phyloP scores from a whole-genome alignment of 108 stramenopile genomes.

The Pseudonitzschia multiseries region DNA sequence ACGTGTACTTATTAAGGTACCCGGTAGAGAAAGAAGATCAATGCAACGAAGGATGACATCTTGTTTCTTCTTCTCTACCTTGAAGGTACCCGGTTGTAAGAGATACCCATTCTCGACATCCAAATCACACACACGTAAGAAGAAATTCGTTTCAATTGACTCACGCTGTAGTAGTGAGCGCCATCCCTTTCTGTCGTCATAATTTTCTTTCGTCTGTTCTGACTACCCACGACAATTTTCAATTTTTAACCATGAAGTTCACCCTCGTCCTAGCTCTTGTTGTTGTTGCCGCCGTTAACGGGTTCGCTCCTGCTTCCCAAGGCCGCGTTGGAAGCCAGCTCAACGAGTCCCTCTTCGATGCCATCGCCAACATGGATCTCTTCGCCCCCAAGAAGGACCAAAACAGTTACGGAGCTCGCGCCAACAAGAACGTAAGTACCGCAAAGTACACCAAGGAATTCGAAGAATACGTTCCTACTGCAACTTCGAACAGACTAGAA shows the following conservation, averaged over 20 bases:
- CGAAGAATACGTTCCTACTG: background rate
- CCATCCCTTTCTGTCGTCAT: constrained; percentile 5
- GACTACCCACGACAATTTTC: background rate
- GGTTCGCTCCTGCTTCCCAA: constrained; percentile 31
- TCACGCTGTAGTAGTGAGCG: too few species aligned
- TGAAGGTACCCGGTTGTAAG: background rate
- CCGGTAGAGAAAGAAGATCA: background rate
- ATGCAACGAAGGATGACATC: background rate
- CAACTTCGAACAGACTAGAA: background rate
- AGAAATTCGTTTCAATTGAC: background rate
- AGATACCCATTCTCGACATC: background rate
- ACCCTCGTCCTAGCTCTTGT: constrained; percentile 23
- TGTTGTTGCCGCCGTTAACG: constrained; percentile 30
- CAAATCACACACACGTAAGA: background rate
- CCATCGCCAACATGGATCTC: constrained; percentile 57
- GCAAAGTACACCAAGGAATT: constrained; percentile 8
- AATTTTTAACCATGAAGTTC: constrained; percentile 26
- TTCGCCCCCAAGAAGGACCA: constrained; percentile 50
- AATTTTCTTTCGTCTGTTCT: constrained; percentile 13
- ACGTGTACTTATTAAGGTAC: background rate
- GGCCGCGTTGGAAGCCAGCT: constrained; percentile 23
- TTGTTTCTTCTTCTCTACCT: background rate
- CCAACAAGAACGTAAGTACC: constrained; percentile 43
- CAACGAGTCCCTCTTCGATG: constrained; percentile 27
- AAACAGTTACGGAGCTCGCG: constrained; percentile 71